Evolutionary conservation across 805 yeast genomes (phyloP), one percentile per base, ranked within the genome.

Genomic region (Candida tibetensis): DNA sequence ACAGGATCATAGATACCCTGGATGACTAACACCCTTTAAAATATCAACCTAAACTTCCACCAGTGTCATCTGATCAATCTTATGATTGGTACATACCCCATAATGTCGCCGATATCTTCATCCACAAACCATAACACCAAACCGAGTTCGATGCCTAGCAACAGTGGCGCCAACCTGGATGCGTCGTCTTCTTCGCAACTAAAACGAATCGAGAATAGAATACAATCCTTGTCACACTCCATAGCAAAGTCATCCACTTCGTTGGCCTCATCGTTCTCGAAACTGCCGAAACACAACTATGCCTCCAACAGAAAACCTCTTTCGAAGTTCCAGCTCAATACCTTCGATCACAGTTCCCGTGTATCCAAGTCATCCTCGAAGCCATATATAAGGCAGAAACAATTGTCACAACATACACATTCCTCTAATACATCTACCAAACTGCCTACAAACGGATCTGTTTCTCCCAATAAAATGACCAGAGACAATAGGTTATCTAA

Each of bases 131-230:
- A n/a, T n/a, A n/a, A n/a, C n/a, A n/a, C n/a, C n/a, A n/a, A n/a
- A n/a, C n/a, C n/a, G n/a, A n/a, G n/a, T n/a, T n/a, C n/a, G n/a
- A n/a, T n/a, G n/a, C n/a, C n/a, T n/a, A n/a, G n/a, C n/a, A n/a
- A n/a, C n/a, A n/a, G n/a, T n/a, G n/a, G 23, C 23, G 15, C 32
- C 32, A 30, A 17, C 16, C 8, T 16, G 17, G 31, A n/a, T 15
- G 17, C 23, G 6, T 17, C 36, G 15, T 27, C 53, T 14, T 42
- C 55, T 4, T 39, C 36, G 27, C 54, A 48, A 33, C 46, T 54
- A 26, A 48, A 51, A 28, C 40, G 44, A 14, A 52, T 52, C 14
- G 59, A 52, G 34, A 45, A 44, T n/a, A 37, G 57, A 16, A 46
- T 52, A 15, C 53, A 52, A 41, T 43, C 46, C 23, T 49, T 52